Percentiles rank a stretch among this genome's conserved stretches.
Evolutionary conservation across 371 early-diverging fungal species (phyloP).

Genomic region (Mucor velutinosus): DNA sequence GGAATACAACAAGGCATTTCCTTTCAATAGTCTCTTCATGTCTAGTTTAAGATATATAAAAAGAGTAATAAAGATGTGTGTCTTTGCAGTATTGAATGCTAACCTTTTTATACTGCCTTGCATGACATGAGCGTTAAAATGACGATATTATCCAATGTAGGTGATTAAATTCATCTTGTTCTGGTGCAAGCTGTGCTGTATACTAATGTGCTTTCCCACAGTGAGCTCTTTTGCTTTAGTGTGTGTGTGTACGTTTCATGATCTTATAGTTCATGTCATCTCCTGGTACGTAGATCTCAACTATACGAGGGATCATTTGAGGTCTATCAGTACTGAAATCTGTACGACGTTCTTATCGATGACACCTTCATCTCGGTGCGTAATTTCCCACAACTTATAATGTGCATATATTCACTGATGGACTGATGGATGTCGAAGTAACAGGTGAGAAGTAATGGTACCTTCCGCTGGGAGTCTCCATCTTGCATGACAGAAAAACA

Average conservation of each 20-base stretch:
- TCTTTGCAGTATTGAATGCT: not conserved
- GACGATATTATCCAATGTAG: not conserved
- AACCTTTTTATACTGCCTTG: not conserved
- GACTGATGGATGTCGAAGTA: too few species aligned
- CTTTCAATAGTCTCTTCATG: constrained; percentile 17
- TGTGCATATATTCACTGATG: not conserved
- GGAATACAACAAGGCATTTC: constrained; percentile 27
- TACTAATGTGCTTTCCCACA: not conserved
- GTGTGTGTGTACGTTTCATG: not conserved
- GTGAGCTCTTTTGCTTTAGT: not conserved
- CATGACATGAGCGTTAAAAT: not conserved
- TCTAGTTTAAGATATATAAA: not conserved
- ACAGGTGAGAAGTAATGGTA: too few species aligned
- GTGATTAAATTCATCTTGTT: not conserved
- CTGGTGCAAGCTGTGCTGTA: not conserved
- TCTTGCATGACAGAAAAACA: not conserved
- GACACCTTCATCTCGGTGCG: not conserved
- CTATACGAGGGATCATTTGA: too few species aligned
- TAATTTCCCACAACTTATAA: not conserved
- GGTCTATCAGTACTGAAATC: not conserved
- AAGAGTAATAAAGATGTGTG: not conserved
- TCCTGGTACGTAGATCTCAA: not conserved
- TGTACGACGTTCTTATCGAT: not conserved
- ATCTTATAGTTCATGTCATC: not conserved
- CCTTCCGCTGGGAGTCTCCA: not conserved